Evolutionary conservation across 2,329 filamentous ascomycete species (phyloP).

Genomic region (Bretziella fagacearum): DNA sequence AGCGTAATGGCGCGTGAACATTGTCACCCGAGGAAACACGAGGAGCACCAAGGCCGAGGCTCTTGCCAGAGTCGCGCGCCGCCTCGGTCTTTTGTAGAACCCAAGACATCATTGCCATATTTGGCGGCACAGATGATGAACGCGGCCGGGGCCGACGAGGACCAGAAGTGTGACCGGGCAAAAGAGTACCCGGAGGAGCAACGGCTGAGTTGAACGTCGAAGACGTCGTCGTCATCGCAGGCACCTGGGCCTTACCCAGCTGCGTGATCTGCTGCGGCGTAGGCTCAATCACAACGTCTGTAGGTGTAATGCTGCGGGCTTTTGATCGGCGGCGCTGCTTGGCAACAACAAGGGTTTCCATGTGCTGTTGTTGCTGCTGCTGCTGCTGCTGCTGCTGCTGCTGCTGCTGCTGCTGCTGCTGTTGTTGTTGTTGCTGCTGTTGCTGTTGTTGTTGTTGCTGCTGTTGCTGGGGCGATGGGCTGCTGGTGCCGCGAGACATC

Average conservation of each 20-base stretch:
- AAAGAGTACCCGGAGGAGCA: background rate
- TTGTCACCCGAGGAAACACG: background rate
- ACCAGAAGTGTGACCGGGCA: slow-evolving; percentile 3
- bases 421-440: too few species aligned
- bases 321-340: slow-evolving; percentile 9
- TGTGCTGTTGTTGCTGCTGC: background rate
- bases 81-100: slow-evolving; percentile 18
- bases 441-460: too few species aligned
- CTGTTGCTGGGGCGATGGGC: too few species aligned
- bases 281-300: slow-evolving; percentile 6
- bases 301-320: slow-evolving; percentile 12
- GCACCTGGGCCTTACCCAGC: slow-evolving; percentile 5
- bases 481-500: background rate
- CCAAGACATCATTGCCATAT: slow-evolving; percentile 17
- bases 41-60: slow-evolving; percentile 22
- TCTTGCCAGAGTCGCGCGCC: slow-evolving; percentile 37
- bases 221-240: slow-evolving; percentile 3
- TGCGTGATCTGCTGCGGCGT: slow-evolving; percentile 9
- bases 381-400: background rate
- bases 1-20: slow-evolving; percentile 8
- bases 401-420: background rate
- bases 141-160: slow-evolving; percentile 15
- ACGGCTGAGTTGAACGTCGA: background rate
- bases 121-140: slow-evolving; percentile 22
- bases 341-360: background rate